These are phyloP conservation scores for Puccinia triticina DNA, from an alignment of 1,284 basidiomycete genomes.

Conservation along the genomic window DNA sequence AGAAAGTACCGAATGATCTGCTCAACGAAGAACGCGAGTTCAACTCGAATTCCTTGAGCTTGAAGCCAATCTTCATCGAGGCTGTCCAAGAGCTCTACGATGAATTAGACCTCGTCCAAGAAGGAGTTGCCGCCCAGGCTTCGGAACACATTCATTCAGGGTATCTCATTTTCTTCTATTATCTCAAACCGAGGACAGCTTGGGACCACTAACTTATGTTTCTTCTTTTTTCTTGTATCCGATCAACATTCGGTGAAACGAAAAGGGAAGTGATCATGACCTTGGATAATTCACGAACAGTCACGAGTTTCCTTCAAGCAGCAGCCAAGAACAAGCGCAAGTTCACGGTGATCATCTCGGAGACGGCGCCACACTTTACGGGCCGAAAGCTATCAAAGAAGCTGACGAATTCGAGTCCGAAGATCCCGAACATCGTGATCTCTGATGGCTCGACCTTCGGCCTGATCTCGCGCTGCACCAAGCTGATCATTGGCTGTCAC, in stretches of 20 bases:
- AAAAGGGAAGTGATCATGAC: constrained; percentile 51
- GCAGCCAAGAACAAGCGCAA: constrained; percentile 37
- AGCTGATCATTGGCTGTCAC: constrained; percentile 50
- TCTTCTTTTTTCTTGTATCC: background rate
- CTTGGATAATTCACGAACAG: constrained; percentile 46
- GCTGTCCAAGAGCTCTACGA: constrained; percentile 51
- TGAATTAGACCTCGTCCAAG: constrained; percentile 42
- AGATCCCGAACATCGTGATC: constrained; percentile 29
- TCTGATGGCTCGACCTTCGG: constrained; percentile 44
- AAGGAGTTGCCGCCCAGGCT: constrained; percentile 46
- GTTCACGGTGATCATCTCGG: constrained; percentile 49
- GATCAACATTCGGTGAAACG: background rate
- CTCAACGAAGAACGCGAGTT: constrained; percentile 33
- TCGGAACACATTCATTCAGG: constrained; percentile 50
- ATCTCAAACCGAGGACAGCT: background rate
- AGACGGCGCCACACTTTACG: constrained; percentile 38
- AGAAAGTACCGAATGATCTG: background rate
- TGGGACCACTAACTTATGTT: background rate
- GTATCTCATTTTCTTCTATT: constrained; percentile 15
- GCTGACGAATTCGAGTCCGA: constrained; percentile 22
- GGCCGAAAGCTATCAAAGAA: constrained; percentile 31
- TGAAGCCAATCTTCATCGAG: constrained; percentile 51
- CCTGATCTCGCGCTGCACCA: constrained; percentile 47
- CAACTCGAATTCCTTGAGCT: constrained; percentile 21
- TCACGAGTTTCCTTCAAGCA: constrained; percentile 45